Percentiles rank a stretch among this genome's conserved stretches.
phyloP scores from a whole-genome alignment of 257 asterid species.

The Verbena officinalis region DNA sequence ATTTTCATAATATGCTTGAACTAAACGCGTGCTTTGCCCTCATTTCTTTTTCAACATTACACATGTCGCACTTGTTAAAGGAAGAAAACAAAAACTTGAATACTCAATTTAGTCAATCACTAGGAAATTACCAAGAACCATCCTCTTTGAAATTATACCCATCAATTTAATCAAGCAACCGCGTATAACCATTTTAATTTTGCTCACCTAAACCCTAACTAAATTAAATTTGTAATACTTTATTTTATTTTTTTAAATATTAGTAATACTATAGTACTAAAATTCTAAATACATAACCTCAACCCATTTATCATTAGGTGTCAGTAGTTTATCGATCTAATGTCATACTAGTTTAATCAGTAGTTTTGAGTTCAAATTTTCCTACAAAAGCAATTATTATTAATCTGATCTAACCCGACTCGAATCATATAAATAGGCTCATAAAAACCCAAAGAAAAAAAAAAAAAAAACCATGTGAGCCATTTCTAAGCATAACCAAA shows the following conservation, averaged over 20 bases:
- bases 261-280: background rate
- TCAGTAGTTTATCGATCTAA: too few species aligned
- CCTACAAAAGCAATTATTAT: too few species aligned
- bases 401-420: too few species aligned
- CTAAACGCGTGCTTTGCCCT: background rate
- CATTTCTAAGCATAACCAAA: background rate
- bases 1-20: background rate
- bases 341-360: too few species aligned
- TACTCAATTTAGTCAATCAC: background rate
- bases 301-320: too few species aligned
- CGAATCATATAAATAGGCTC: too few species aligned
- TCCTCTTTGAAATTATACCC: conserved; percentile 16
- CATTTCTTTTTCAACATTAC: too few species aligned
- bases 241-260: background rate
- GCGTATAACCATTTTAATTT: conserved; percentile 27
- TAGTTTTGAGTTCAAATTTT: too few species aligned
- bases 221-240: background rate
- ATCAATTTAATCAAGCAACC: conserved; percentile 28
- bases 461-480: conserved; percentile 26
- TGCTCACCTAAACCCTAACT: conserved; percentile 4
- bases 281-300: conserved; percentile 3
- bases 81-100: background rate
- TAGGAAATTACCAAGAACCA: conserved; percentile 35
- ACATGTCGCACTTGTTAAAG: background rate
- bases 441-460: too few species aligned